Evolutionary conservation across 2,329 filamentous ascomycete species (phyloP).

Genomic region (Fusarium miscanthi): DNA sequence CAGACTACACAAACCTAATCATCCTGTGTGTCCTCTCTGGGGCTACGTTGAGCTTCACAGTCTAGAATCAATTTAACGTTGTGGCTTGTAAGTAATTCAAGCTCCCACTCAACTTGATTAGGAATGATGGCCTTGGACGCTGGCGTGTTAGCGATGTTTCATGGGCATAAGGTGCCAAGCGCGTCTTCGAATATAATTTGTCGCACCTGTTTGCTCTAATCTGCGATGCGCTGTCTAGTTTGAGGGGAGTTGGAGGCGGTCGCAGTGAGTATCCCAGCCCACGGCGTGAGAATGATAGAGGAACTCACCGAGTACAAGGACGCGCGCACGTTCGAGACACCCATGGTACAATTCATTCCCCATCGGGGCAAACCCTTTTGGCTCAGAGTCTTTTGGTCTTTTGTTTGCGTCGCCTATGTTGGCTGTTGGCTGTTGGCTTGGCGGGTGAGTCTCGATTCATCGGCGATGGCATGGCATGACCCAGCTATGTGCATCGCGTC

Average conservation of each 20-base stretch:
- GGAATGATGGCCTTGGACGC: slow-evolving; percentile 13
- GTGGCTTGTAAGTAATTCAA: slow-evolving; percentile 33
- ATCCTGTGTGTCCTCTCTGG: slow-evolving; percentile 9
- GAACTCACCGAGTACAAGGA: slow-evolving; percentile 4
- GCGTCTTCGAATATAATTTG: slow-evolving; percentile 23
- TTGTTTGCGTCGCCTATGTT: neutral
- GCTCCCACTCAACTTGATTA: slow-evolving; percentile 30
- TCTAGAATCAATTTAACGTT: slow-evolving; percentile 29
- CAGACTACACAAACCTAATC: neutral
- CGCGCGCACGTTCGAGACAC: slow-evolving; percentile 2
- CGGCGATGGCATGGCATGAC: slow-evolving; percentile 32
- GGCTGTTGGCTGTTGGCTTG: slow-evolving; percentile 25
- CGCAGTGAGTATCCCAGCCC: slow-evolving; percentile 1
- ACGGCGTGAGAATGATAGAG: neutral
- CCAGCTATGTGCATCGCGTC: slow-evolving; percentile 4
- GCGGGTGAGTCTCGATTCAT: slow-evolving; percentile 31
- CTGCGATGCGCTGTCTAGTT: slow-evolving; percentile 34
- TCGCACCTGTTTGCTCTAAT: slow-evolving; percentile 14
- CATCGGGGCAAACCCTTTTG: neutral
- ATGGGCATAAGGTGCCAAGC: slow-evolving; percentile 8
- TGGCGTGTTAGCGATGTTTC: slow-evolving; percentile 34
- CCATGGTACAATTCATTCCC: slow-evolving; percentile 9
- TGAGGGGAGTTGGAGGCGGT: neutral
- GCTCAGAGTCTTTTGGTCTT: neutral
- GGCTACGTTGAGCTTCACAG: slow-evolving; percentile 12